These are phyloP conservation scores for Hemileccinum rubropunctum DNA, from an alignment of 768 basidiomycete genomes.

Conservation along the genomic window DNA sequence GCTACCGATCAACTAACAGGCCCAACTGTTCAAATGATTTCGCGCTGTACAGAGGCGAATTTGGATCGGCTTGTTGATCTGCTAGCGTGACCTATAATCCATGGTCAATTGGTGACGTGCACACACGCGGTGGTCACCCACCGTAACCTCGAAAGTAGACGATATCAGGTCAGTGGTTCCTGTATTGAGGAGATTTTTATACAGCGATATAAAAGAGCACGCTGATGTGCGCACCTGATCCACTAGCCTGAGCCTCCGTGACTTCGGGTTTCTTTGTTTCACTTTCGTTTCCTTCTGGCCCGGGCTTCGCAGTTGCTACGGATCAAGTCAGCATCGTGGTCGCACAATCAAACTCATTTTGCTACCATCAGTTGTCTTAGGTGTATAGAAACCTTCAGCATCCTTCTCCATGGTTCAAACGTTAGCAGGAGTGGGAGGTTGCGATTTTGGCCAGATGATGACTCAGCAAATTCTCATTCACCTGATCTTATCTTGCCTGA, in stretches of 20 bases:
- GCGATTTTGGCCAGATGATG: conserved; percentile 9
- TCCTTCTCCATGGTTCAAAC: conserved; percentile 59
- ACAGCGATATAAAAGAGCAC: not conserved
- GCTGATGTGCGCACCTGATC: conserved; percentile 20
- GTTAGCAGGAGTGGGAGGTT: conserved; percentile 6
- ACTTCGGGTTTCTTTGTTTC: conserved; percentile 25
- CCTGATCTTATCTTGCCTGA: conserved; percentile 20
- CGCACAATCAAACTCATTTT: not conserved
- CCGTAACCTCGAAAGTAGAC: conserved; percentile 81
- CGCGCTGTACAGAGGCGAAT: conserved; percentile 92
- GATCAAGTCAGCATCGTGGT: conserved; percentile 8
- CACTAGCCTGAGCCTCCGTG: conserved; percentile 12
- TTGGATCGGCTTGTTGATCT: conserved; percentile 92
- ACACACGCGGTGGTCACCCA: conserved; percentile 33
- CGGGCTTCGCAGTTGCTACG: conserved; percentile 10
- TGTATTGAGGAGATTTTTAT: conserved; percentile 1
- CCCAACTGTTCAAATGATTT: conserved; percentile 97
- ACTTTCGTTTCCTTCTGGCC: conserved; percentile 29
- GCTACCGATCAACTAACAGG: conserved; percentile 54
- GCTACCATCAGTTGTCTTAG: conserved; percentile 44
- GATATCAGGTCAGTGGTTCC: conserved; percentile 61
- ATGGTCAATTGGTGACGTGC: conserved; percentile 3
- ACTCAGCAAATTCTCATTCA: conserved; percentile 18
- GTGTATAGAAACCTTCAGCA: conserved; percentile 75
- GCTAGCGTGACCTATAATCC: conserved; percentile 81